Conservation (phyloP, 371 early-diverging fungal genomes). For the Mortierella sp. region DNA sequence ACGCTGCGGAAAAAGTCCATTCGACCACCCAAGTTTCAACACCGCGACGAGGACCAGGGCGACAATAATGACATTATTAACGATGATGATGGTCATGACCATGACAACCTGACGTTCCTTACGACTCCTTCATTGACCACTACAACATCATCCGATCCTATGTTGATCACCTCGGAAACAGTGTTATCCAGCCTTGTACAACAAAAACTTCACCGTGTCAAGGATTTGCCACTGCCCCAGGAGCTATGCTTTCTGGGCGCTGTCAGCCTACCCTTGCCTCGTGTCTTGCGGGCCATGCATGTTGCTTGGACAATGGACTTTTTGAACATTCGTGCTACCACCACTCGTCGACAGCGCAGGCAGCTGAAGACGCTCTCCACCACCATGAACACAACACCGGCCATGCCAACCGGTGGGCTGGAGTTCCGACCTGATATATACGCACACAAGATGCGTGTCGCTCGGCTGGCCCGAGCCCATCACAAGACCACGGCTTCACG, state of each 20-base stretch:
- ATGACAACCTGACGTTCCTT: no score
- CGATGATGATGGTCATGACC: no score
- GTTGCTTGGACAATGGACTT: constrained; percentile 54
- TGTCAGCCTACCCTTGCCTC: constrained; percentile 33
- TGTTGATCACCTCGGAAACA: constrained; percentile 24
- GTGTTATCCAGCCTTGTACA: constrained; percentile 23
- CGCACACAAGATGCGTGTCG: constrained; percentile 45
- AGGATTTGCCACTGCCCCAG: constrained; percentile 40
- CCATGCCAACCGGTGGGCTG: constrained; percentile 20
- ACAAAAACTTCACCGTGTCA: constrained; percentile 30
- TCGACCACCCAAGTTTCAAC: constrained; percentile 39
- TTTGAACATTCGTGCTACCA: constrained; percentile 15
- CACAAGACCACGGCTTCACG: constrained; percentile 9
- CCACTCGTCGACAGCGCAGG: constrained; percentile 25
- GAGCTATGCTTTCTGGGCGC: constrained; percentile 52
- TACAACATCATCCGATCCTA: constrained; percentile 8
- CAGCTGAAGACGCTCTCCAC: constrained; percentile 18
- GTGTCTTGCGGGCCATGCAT: constrained; percentile 39
- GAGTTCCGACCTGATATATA: constrained; percentile 47
- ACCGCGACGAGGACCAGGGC: no score
- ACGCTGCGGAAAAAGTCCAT: constrained; percentile 30
- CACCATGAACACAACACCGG: background rate
- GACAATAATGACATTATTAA: no score
- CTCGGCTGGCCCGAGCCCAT: constrained; percentile 39
- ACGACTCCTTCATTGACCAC: constrained; percentile 2